These are phyloP conservation scores for Vaccinium darrowii DNA, from an alignment of 148 eudicot species.

Conservation along the genomic window DNA sequence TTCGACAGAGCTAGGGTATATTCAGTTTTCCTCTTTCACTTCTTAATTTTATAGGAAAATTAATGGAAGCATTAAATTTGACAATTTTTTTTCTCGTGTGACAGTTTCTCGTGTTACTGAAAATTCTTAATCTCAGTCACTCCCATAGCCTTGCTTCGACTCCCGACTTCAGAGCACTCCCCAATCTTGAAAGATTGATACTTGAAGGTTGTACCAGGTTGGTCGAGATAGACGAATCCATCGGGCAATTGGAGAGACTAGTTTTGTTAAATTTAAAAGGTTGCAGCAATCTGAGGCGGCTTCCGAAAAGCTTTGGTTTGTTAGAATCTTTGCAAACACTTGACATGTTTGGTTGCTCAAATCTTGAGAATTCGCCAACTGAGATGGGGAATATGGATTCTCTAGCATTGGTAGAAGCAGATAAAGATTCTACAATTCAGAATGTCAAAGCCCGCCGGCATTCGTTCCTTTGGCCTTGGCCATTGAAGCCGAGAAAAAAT, in stretches of 20 bases:
- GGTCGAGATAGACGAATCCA: too few relatives aligned
- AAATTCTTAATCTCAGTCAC: slow-evolving; percentile 14
- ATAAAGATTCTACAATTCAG: not conserved
- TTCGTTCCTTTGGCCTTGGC: not conserved
- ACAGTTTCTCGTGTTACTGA: not conserved
- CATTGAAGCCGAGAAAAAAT: not conserved
- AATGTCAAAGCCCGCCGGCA: not conserved
- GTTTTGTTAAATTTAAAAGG: too few relatives aligned
- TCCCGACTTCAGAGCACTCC: not conserved
- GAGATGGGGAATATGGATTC: not conserved
- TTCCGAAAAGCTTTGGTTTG: too few relatives aligned
- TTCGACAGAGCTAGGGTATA: not conserved
- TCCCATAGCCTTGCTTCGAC: not conserved
- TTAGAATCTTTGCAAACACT: not conserved
- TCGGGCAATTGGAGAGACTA: too few relatives aligned
- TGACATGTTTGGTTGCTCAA: slow-evolving; percentile 10
- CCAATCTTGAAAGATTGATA: too few relatives aligned
- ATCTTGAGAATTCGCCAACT: not conserved
- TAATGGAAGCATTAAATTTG: not conserved
- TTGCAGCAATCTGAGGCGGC: too few relatives aligned
- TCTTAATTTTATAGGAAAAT: not conserved
- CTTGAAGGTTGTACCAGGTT: too few relatives aligned
- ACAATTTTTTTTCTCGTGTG: not conserved
- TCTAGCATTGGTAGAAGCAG: not conserved
- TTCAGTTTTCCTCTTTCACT: not conserved